These are phyloP conservation scores for Diaporthe velutina DNA, from an alignment of 2,329 filamentous ascomycete species.

Conservation along the genomic window DNA sequence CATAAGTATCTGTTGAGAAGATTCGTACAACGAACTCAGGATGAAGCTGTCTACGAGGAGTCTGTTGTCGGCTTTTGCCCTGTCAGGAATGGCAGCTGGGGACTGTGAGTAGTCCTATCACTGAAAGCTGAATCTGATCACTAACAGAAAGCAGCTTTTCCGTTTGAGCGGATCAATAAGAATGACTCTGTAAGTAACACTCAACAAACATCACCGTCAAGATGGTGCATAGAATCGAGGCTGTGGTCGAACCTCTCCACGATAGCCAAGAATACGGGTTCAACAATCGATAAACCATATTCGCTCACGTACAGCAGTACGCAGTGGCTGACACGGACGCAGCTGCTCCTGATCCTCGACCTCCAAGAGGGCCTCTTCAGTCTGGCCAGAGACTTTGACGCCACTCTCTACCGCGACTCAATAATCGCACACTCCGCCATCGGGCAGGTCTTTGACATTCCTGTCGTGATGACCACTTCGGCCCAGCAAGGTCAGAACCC, in stretches of 20 bases:
- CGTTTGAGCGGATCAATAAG: constrained; percentile 48
- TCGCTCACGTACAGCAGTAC: background rate
- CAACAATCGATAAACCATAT: background rate
- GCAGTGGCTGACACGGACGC: background rate
- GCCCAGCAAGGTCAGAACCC: constrained; percentile 63
- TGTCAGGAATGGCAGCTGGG: constrained; percentile 22
- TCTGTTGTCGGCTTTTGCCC: constrained; percentile 21
- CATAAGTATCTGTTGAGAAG: background rate
- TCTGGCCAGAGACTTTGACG: constrained; percentile 75
- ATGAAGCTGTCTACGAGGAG: constrained; percentile 14
- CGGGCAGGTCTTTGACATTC: constrained; percentile 75
- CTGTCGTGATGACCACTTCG: constrained; percentile 78
- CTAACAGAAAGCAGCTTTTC: constrained; percentile 35
- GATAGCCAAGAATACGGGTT: background rate
- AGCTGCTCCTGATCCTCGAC: constrained; percentile 70
- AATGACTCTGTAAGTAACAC: constrained; percentile 46
- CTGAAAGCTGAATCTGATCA: too few relatives aligned
- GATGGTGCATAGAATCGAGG: too few relatives aligned
- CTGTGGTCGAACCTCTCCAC: background rate
- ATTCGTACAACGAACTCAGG: background rate
- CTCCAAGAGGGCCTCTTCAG: constrained; percentile 71
- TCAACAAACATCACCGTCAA: background rate
- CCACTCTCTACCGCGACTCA: constrained; percentile 74
- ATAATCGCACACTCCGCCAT: constrained; percentile 77
- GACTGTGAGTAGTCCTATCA: constrained; percentile 26